These are phyloP conservation scores for Botrytis fabae DNA, from an alignment of 2,329 filamentous ascomycete genomes.

Conservation along the genomic window DNA sequence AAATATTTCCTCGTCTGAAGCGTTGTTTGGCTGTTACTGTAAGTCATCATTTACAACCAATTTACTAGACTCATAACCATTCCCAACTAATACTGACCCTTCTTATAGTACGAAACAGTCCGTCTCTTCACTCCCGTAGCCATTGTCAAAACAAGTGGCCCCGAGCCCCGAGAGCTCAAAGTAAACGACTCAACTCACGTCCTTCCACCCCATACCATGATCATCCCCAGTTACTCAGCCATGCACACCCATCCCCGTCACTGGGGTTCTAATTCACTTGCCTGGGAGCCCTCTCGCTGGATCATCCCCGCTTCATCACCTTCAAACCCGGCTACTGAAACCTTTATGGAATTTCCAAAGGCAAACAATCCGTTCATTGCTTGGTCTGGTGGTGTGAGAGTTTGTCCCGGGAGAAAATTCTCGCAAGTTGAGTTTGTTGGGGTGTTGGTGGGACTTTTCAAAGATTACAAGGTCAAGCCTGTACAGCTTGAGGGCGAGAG, in stretches of 20 bases:
- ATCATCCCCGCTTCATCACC: background rate
- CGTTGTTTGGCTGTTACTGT: constrained; percentile 18
- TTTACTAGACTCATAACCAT: background rate
- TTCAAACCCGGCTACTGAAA: background rate
- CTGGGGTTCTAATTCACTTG: constrained; percentile 14
- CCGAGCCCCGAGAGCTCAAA: background rate
- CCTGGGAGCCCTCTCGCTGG: constrained; percentile 14
- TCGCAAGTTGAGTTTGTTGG: constrained; percentile 14
- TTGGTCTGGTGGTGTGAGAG: background rate
- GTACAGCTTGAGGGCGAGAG: constrained; percentile 4
- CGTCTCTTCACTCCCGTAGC: constrained; percentile 15
- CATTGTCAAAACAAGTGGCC: background rate
- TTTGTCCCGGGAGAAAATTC: background rate
- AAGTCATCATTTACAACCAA: background rate
- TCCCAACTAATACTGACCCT: background rate
- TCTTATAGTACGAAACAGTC: constrained; percentile 12
- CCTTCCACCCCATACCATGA: background rate
- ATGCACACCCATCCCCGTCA: constrained; percentile 14
- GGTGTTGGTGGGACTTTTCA: background rate
- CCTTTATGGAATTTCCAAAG: constrained; percentile 2
- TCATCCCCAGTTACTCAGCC: constrained; percentile 17
- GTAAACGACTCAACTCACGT: background rate
- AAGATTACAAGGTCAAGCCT: constrained; percentile 1
- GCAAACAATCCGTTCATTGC: background rate
- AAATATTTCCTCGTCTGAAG: constrained; percentile 7